Base-by-base conservation (phyloP, 164 flowering plant genomes). In the Chimonanthus salicifolius region DNA sequence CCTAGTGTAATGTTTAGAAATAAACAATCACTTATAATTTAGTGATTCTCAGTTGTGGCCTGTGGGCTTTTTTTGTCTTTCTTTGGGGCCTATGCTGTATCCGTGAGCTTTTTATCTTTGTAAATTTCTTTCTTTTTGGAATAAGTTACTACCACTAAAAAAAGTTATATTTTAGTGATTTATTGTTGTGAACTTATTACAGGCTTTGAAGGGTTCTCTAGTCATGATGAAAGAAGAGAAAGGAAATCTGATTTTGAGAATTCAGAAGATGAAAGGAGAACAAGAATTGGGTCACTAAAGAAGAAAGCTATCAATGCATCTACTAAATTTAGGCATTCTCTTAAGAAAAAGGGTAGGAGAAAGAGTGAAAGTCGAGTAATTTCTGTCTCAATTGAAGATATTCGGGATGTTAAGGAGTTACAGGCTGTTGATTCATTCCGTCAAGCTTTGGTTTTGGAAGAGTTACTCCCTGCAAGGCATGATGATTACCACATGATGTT, bases 401-500 rank as follows among this genome's bases (percentile, higher is more conserved):
- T 94, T 21, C 85, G 92, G 43, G 94, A 92, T 85, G 90, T 82
- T 62, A 93, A 87, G 81, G 97, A 94, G 82, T 85, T 88, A 15
- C 81, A 83, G 79, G 91, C 93, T 75, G 98, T 94, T 74, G 97
- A 94, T 83, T 82, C 87, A 47, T 94, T 92, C 86, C 85, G 98
- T 44, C 96, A 90, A 77, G 81, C 89, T 9, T 75, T 94, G 75
- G 47, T 94, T 13, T 78, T 87, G 83, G 98, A 94, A 50, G 97
- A 92, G 64, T 62, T 92, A 75, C 83, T 94, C 3, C 96, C 97
- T 33, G 80, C 84, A 62, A 85, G 75, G 71, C 88, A 84, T 74
- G 97, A 94, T 83, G 98, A 94, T 77, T 94, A 94, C 78, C 96
- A 90, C 79, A 88, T 89, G 93, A 87, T 92, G 93, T 78, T 94